Evolutionary conservation across 2,329 filamentous ascomycete species (phyloP), one percentile per base, ranked within the genome.

Genomic region (Penicillium hordei): DNA sequence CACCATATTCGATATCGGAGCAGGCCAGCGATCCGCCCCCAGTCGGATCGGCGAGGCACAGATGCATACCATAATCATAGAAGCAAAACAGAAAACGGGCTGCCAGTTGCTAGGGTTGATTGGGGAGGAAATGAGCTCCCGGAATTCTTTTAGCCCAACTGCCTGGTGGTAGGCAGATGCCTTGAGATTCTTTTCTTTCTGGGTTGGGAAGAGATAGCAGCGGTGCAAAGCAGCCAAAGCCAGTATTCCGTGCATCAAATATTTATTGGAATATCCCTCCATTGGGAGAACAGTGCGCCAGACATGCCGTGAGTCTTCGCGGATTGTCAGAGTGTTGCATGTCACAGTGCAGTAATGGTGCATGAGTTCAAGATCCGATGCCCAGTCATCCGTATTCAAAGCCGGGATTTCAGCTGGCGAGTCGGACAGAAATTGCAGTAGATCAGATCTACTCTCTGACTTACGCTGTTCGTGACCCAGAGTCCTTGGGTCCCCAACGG

Each of bases 321-420:
- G 62, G 5, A 52, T 3, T 6, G 60, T 42, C 8, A 66, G 33
- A 1, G 60, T 64, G 10, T 61, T 61, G 34, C 69, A 72, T 31
- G 72, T 74, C 25, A 69, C 61, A 0, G 70, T 73, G n/a, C 72
- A 75, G 58, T 71, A 79, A 58, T 73, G 70, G 58, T 79, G 76
- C 57, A 79, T 74, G 17, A 79, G 61, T 58, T 79, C 76, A 15
- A 78, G 63, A 56, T 78, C 75, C 15, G 72, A 63, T 9, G 43
- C 56, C 64, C 60, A 66, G 50, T 66, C 59, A 34, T 66, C 62
- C 12, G 25, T 33, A 1, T 50, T 33, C 3, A 45, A 23, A 13
- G n/a, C 42, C 3, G 43, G 42, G 0, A 46, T 17, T 27, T 53
- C 53, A 13, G 52, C 44, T 10, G 52, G 43, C 1, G 60, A 36